Evolutionary conservation across 306 rosid genomes (phyloP).

Genomic region (Mimosa pudica): DNA sequence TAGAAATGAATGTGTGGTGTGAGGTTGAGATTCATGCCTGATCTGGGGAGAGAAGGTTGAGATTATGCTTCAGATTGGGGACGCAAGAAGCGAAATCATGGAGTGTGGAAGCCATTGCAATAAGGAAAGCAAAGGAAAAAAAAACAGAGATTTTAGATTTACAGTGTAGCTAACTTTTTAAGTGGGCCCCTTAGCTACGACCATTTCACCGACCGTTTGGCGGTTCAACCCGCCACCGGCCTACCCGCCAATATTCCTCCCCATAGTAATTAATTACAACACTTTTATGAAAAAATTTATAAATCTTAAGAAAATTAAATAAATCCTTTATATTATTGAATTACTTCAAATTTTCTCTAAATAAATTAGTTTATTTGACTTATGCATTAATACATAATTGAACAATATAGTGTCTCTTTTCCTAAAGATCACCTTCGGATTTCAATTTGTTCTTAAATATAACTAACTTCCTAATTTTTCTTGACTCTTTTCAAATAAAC

Average conservation of each 20-base stretch:
- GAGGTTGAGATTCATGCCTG: slow-evolving; percentile 42
- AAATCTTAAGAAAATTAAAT: too few species aligned
- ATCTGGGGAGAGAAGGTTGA: slow-evolving; percentile 59
- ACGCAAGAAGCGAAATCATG: slow-evolving; percentile 47
- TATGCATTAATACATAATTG: too few species aligned
- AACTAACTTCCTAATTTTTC: too few species aligned
- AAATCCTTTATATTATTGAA: too few species aligned
- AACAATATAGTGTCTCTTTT: too few species aligned
- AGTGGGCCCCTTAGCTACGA: slow-evolving; percentile 26
- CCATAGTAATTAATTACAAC: too few species aligned
- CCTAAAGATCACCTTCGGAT: too few species aligned
- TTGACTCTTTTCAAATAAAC: too few species aligned
- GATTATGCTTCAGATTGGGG: slow-evolving; percentile 43
- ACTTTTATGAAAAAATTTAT: too few species aligned
- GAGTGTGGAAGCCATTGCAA: slow-evolving; percentile 44
- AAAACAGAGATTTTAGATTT: slow-evolving; percentile 1
- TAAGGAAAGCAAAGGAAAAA: background rate
- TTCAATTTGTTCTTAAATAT: too few species aligned
- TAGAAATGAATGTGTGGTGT: background rate
- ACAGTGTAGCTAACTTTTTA: background rate
- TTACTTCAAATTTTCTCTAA: too few species aligned
- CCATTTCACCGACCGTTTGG: background rate
- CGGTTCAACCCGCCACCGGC: background rate
- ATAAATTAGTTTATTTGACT: too few species aligned
- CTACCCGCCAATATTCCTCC: background rate